Base-by-base conservation (phyloP, 108 stramenopile genomes). In the Discostella stelligeroides region DNA sequence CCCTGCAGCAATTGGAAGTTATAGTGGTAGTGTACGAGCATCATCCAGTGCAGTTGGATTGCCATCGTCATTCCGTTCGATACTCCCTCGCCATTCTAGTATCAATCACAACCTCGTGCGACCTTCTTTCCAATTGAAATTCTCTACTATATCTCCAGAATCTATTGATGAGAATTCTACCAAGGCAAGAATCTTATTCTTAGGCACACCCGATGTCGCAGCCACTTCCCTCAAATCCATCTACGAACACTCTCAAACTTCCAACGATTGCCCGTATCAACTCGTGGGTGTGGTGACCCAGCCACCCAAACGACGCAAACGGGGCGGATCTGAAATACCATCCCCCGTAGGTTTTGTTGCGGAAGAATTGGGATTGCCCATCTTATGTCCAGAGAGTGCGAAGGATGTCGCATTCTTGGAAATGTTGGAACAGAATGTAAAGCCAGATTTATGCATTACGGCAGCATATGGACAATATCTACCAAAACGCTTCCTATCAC, bases 381-480 rank as follows among this genome's bases (percentile, higher is more conserved):
- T 95, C 14, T 70, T 96, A 14, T 89, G 81, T 38, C 98, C 98
- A 12, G 94, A 93, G 65, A 97, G 86, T 45, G 95, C 95, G 48
- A 89, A 89, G 34, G 93, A 97, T 72, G 48, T 67, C 0, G 87
- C 86, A 24, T 99, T 99, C 74, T 68, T 99, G 15, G 77, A 86
- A 42, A 79, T 83, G 27, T 55, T 91, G 39, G 82, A 88, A 64
- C 30, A 82, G 12, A 59, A 71, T 18, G 64, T 96, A 5, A 66
- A 77, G 37, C 95, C 96, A n/a, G 98, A 99, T 76, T 82, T 99
- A 47, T 99, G 96, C 75, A 89, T 99, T 51, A 99, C 98, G 0
- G 98, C 98, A 7, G 98, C 98, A 12, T 99, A 99, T 68, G 98
- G 98, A 8, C 96, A 98, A 70, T 98, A 90, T 67, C 76, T 96